A percentile compares a stretch with the other conserved stretches of the same genome.
Evolutionary conservation across 2,329 filamentous ascomycete genomes (phyloP).

Genomic region (Nemania serpens): DNA sequence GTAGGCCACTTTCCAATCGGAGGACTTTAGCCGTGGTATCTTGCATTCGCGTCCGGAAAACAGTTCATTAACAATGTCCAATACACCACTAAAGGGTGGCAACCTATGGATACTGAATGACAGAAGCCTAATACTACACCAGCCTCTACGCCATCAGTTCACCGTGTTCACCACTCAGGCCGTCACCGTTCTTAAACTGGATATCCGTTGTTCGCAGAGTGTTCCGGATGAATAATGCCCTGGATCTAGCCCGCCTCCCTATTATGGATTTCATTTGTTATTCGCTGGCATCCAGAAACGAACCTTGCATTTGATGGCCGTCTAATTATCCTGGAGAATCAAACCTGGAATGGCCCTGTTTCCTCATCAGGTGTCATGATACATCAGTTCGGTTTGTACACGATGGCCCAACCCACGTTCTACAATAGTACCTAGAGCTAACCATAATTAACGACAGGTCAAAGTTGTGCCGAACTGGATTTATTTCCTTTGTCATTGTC

Average conservation of each 20-base stretch:
- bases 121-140: not conserved
- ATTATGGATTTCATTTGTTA: conserved; percentile 9
- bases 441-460: conserved; percentile 49
- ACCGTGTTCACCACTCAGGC: not conserved
- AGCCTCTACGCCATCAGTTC: not conserved
- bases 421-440: conserved; percentile 38
- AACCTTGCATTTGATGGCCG: conserved; percentile 20
- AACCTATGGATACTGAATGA: not conserved
- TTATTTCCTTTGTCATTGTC: conserved; percentile 41
- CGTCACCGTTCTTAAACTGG: not conserved
- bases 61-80: too few relatives aligned
- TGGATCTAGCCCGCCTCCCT: conserved; percentile 2
- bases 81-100: not conserved
- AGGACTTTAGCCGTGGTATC: conserved; percentile 7
- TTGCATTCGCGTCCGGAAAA: not conserved
- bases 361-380: conserved; percentile 23
- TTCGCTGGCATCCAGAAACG: conserved; percentile 6
- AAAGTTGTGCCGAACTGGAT: conserved; percentile 59
- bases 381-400: conserved; percentile 47
- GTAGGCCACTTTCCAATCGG: conserved; percentile 21
- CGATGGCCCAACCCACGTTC: conserved; percentile 30
- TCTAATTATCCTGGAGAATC: conserved; percentile 14
- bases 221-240: not conserved
- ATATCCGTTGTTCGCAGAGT: not conserved
- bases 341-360: conserved; percentile 9